Conservation (phyloP, 176 grass and related monocot genomes). For the Pharus latifolius region DNA sequence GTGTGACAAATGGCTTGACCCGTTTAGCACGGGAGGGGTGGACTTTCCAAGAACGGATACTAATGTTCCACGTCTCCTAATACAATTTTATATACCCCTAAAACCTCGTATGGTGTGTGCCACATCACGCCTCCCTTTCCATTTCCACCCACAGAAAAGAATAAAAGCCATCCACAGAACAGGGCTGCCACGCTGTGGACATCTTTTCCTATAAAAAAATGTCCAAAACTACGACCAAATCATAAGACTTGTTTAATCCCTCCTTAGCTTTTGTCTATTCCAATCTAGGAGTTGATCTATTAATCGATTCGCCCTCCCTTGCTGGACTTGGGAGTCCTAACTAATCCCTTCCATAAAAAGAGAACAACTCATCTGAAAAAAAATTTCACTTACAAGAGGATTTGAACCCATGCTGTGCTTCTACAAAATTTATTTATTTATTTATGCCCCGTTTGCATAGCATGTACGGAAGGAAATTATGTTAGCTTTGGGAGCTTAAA, state of each 20-base stretch:
- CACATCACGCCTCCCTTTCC: constrained; percentile 18
- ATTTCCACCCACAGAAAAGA: constrained; percentile 24
- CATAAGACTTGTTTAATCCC: constrained; percentile 6
- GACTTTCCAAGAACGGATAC: constrained; percentile 41
- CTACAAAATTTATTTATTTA: too few species aligned
- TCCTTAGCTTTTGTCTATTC: constrained; percentile 7
- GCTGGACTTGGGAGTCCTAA: constrained; percentile 1
- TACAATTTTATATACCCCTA: constrained; percentile 11
- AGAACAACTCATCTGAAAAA: background rate
- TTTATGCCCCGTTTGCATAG: too few species aligned
- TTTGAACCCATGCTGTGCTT: background rate
- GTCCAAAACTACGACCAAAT: background rate
- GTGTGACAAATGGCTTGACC: constrained; percentile 10
- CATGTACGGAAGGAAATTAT: background rate
- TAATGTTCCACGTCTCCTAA: constrained; percentile 38
- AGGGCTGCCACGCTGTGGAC: constrained; percentile 17
- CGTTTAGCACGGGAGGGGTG: background rate
- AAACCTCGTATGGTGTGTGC: constrained; percentile 59
- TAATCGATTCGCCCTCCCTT: constrained; percentile 2
- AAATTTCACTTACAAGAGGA: too few species aligned
- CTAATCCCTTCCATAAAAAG: background rate
- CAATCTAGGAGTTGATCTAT: constrained; percentile 9
- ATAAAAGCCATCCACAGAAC: background rate
- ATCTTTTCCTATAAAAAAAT: background rate
- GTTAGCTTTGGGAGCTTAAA: constrained; percentile 15